A percentile compares a stretch with the other conserved stretches of the same genome.
Conservation (phyloP, 805 yeast genomes). For the Metschnikowia drakensbergensis region DNA sequence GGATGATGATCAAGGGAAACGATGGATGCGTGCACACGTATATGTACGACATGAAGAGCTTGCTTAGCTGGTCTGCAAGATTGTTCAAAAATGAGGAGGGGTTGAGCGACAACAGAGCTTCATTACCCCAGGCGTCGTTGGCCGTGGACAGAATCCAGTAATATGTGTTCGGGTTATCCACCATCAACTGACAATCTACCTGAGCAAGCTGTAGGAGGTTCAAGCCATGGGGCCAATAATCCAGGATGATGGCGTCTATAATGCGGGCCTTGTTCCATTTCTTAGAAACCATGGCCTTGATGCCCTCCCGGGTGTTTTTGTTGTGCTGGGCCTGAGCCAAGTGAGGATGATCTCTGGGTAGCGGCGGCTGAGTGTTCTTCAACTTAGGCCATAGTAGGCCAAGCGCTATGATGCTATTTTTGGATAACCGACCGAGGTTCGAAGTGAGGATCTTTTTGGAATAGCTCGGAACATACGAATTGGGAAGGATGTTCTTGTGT, state of each 20-base stretch:
- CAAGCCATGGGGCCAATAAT: slow-evolving; percentile 54
- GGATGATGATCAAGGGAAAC: slow-evolving; percentile 54
- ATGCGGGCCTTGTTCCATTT: slow-evolving; percentile 28
- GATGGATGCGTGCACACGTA: slow-evolving; percentile 64
- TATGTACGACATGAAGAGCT: slow-evolving; percentile 57
- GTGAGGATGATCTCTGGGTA: slow-evolving; percentile 5
- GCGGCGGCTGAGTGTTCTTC: slow-evolving; percentile 21
- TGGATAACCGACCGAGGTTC: slow-evolving; percentile 29
- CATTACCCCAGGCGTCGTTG: slow-evolving; percentile 29
- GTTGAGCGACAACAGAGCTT: slow-evolving; percentile 37
- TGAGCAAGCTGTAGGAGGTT: slow-evolving; percentile 67
- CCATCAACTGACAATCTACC: slow-evolving; percentile 60
- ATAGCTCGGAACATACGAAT: slow-evolving; percentile 35
- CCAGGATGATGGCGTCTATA: slow-evolving; percentile 45
- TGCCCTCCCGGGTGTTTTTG: slow-evolving; percentile 8
- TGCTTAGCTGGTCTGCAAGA: slow-evolving; percentile 46
- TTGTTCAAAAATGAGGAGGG: slow-evolving; percentile 50
- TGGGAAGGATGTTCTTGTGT: slow-evolving; percentile 33
- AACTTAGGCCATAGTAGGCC: slow-evolving; percentile 34
- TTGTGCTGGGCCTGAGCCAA: slow-evolving; percentile 8
- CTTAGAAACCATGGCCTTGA: slow-evolving; percentile 9
- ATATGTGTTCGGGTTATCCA: slow-evolving; percentile 51
- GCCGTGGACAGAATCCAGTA: slow-evolving; percentile 50
- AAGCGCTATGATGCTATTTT: slow-evolving; percentile 30
- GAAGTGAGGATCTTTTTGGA: slow-evolving; percentile 18